Percentiles rank a stretch among this genome's conserved stretches.
Evolutionary conservation across 345 rosid genomes (phyloP).

Genomic region (Eucalyptus globulus): DNA sequence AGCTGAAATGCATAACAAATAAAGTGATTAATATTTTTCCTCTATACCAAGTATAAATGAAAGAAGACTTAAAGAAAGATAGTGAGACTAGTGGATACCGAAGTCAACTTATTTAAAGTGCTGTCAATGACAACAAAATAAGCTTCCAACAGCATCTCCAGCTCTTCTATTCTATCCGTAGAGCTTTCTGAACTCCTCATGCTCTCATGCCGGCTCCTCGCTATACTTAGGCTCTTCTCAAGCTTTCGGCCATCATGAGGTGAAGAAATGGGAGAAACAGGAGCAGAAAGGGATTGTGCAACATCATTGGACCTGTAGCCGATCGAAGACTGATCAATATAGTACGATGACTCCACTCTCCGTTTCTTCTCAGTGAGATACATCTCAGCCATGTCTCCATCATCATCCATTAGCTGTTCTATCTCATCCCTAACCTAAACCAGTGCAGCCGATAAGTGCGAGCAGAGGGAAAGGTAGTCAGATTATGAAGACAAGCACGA

Average conservation of each 20-base stretch:
- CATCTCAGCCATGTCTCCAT: slow-evolving; percentile 99
- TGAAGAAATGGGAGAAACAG: slow-evolving; percentile 91
- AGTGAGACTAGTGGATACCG: slow-evolving; percentile 29
- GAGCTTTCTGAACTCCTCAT: slow-evolving; percentile 66
- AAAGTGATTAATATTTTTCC: background rate
- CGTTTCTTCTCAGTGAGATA: slow-evolving; percentile 91
- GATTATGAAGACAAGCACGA: background rate
- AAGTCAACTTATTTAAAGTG: slow-evolving; percentile 86
- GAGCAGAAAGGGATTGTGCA: slow-evolving; percentile 60
- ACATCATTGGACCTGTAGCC: slow-evolving; percentile 75
- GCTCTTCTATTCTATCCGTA: slow-evolving; percentile 75
- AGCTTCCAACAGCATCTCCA: slow-evolving; percentile 98
- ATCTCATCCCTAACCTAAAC: slow-evolving; percentile 90
- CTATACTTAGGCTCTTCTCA: slow-evolving; percentile 75
- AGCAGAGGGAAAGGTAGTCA: background rate
- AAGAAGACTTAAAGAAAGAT: background rate
- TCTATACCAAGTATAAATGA: background rate
- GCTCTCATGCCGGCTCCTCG: slow-evolving; percentile 92
- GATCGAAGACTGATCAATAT: slow-evolving; percentile 59
- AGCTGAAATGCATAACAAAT: slow-evolving; percentile 34
- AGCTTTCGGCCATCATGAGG: slow-evolving; percentile 68
- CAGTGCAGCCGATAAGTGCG: background rate
- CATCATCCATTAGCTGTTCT: slow-evolving; percentile 98
- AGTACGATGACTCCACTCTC: slow-evolving; percentile 65
- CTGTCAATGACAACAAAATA: slow-evolving; percentile 95